A percentile compares a stretch with the other conserved stretches of the same genome.
Conservation (phyloP, 345 rosid species). For the Erucastrum elatum region DNA sequence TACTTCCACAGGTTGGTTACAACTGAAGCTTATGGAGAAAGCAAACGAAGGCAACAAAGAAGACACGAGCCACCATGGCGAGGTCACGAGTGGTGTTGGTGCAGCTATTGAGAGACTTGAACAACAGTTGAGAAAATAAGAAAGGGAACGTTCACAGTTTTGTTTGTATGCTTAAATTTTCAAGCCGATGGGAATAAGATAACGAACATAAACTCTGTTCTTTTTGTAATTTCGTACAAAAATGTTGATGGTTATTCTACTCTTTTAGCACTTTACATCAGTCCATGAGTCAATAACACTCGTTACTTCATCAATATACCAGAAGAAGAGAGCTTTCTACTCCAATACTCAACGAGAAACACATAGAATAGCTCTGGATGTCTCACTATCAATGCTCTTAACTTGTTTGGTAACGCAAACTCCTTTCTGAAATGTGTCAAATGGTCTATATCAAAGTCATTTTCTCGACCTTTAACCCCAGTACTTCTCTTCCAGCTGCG, state of each 20-base stretch:
- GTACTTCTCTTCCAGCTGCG: too few species aligned
- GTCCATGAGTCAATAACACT: slow-evolving; percentile 49
- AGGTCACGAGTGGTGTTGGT: slow-evolving; percentile 64
- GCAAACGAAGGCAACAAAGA: slow-evolving; percentile 61
- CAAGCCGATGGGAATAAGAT: slow-evolving; percentile 18
- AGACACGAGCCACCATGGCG: slow-evolving; percentile 33
- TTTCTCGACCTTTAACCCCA: slow-evolving; percentile 24
- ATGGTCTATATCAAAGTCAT: slow-evolving; percentile 70
- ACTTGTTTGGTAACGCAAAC: slow-evolving; percentile 66
- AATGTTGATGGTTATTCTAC: neutral
- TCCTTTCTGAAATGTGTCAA: slow-evolving; percentile 89
- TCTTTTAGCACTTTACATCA: slow-evolving; percentile 33
- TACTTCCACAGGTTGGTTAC: slow-evolving; percentile 66
- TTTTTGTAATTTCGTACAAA: slow-evolving; percentile 11
- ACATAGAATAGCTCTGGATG: slow-evolving; percentile 69
- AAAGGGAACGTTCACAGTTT: slow-evolving; percentile 15
- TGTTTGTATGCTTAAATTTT: neutral
- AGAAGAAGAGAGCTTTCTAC: slow-evolving; percentile 40
- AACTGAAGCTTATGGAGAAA: slow-evolving; percentile 81
- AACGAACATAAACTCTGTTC: neutral
- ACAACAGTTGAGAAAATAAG: slow-evolving; percentile 54
- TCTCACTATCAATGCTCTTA: slow-evolving; percentile 69
- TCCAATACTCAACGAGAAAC: slow-evolving; percentile 51
- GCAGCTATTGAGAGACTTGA: slow-evolving; percentile 85
- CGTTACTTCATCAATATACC: slow-evolving; percentile 23